Conservation (phyloP, 192 early-diverging fungal genomes). For the Podila epicladia region DNA sequence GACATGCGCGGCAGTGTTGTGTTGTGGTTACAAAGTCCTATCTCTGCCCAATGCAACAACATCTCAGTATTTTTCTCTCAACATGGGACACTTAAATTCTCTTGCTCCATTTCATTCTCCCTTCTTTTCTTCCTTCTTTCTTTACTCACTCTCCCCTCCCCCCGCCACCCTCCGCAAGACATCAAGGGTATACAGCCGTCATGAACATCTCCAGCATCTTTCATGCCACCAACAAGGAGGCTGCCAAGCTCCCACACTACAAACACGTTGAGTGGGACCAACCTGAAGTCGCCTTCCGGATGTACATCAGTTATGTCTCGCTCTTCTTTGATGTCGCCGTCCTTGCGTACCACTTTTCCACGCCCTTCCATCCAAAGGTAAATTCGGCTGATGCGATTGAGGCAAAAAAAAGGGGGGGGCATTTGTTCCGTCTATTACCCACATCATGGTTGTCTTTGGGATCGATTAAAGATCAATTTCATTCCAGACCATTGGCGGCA, state of each 20-base stretch:
- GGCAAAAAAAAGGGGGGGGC: not conserved
- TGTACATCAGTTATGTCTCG: slow-evolving; percentile 38
- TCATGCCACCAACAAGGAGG: not conserved
- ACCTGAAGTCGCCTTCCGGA: slow-evolving; percentile 22
- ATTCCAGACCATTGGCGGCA: too few species aligned
- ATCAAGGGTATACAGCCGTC: not conserved
- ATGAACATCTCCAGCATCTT: not conserved
- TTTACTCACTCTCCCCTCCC: not conserved
- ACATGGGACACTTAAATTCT: not conserved
- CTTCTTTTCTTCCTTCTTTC: slow-evolving; percentile 1
- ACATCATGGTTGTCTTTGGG: too few species aligned
- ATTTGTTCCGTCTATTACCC: not conserved
- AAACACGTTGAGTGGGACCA: slow-evolving; percentile 41
- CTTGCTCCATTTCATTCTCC: not conserved
- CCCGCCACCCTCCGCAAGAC: not conserved
- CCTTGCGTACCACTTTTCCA: slow-evolving; percentile 31
- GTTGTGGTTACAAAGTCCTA: too few species aligned
- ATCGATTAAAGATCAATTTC: too few species aligned
- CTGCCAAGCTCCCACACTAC: slow-evolving; percentile 19
- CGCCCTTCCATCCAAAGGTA: slow-evolving; percentile 48
- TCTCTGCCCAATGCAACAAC: not conserved
- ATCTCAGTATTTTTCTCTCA: not conserved
- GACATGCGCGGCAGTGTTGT: too few species aligned
- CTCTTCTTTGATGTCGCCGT: slow-evolving; percentile 41
- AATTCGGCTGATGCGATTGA: not conserved